These are phyloP conservation scores for Cinnamomum chago DNA, from an alignment of 164 flowering plant species.

Conservation along the genomic window DNA sequence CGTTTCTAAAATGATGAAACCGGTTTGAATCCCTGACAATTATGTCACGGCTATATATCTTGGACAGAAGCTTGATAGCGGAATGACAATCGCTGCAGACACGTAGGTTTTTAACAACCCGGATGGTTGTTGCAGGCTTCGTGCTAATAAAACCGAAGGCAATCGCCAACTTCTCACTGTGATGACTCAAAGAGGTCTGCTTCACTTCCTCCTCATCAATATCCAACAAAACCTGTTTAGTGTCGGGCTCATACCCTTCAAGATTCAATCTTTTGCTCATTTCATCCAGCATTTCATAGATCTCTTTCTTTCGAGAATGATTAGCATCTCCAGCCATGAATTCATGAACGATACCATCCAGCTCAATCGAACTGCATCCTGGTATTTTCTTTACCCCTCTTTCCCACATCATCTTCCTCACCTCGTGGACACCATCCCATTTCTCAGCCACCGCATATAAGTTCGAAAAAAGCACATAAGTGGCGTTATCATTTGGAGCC, in stretches of 20 bases:
- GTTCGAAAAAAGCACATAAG: constrained; percentile 13
- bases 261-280: background rate
- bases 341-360: constrained; percentile 13
- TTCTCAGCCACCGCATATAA: constrained; percentile 9
- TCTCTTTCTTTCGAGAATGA: constrained; percentile 11
- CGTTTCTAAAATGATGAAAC: constrained; percentile 13
- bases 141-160: constrained; percentile 14
- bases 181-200: constrained; percentile 12
- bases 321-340: constrained; percentile 6
- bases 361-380: constrained; percentile 15
- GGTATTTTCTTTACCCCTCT: constrained; percentile 14
- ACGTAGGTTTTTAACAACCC: constrained; percentile 10
- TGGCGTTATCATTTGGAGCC: constrained; percentile 11
- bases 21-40: constrained; percentile 15
- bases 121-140: constrained; percentile 11
- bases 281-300: constrained; percentile 12
- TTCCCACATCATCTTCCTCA: constrained; percentile 16
- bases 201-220: constrained; percentile 15
- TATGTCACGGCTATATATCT: constrained; percentile 10
- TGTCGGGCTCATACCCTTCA: constrained; percentile 13
- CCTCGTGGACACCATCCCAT: constrained; percentile 11
- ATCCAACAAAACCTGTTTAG: constrained; percentile 7
- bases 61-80: constrained; percentile 4
- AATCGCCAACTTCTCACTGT: constrained; percentile 17
- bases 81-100: constrained; percentile 15